Evolutionary conservation across 228 moss, liverwort and hornwort species (phyloP).

Genomic region (Sphagnum magellanicum): DNA sequence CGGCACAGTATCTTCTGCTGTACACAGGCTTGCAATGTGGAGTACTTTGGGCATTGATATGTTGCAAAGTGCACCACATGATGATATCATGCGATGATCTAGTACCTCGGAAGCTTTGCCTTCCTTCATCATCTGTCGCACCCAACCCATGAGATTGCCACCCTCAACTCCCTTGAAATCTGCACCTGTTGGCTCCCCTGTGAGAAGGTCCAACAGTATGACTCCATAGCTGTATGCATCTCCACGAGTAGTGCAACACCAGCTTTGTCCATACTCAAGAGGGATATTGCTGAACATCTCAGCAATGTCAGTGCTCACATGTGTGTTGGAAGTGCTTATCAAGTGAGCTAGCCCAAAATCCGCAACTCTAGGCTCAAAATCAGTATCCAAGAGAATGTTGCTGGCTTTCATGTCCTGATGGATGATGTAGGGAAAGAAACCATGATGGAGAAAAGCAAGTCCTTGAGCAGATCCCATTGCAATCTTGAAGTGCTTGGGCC

Average conservation of each 20-base stretch:
- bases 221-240: conserved; percentile 51
- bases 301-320: conserved; percentile 41
- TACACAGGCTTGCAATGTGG: conserved; percentile 30
- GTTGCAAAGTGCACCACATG: conserved; percentile 15
- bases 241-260: conserved; percentile 35
- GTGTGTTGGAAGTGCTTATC: conserved; percentile 40
- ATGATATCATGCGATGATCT: conserved; percentile 14
- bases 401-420: conserved; percentile 45
- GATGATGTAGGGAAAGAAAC: conserved; percentile 43
- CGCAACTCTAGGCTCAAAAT: conserved; percentile 40
- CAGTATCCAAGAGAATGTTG: conserved; percentile 36
- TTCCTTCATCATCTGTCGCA: conserved; percentile 32
- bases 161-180: conserved; percentile 43
- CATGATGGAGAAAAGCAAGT: conserved; percentile 42
- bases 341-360: conserved; percentile 39
- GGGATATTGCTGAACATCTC: conserved; percentile 43
- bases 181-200: conserved; percentile 37
- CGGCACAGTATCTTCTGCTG: conserved; percentile 33
- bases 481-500: conserved; percentile 38
- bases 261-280: conserved; percentile 36
- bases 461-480: conserved; percentile 36
- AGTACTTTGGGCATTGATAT: conserved; percentile 27
- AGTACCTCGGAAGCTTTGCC: conserved; percentile 15
- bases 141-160: conserved; percentile 40
- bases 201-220: conserved; percentile 35